A percentile compares a stretch with the other conserved stretches of the same genome.
Conservation (phyloP, 495 filamentous ascomycete genomes). For the Parmelia sp. region DNA sequence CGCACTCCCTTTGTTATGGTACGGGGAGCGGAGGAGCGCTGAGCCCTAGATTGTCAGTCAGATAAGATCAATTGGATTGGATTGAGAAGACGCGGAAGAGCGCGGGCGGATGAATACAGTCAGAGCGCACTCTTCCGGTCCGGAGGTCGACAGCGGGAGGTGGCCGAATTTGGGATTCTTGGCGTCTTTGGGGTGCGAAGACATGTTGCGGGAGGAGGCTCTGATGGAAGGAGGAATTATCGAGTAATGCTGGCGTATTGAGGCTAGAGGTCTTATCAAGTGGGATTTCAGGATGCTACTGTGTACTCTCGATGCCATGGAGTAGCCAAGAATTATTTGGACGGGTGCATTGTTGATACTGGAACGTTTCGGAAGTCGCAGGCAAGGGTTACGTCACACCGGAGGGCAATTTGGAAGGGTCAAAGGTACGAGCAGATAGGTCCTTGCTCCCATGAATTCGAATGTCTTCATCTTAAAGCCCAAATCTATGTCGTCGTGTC, state of each 20-base stretch:
- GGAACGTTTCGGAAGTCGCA: neutral
- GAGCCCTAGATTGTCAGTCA: constrained; percentile 40
- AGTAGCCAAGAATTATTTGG: neutral
- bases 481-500: too few species aligned
- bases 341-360: neutral
- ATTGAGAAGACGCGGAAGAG: neutral
- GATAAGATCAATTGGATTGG: constrained; percentile 2
- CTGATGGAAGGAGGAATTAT: neutral
- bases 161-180: constrained; percentile 47
- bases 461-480: too few species aligned
- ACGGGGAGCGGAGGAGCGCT: constrained; percentile 58
- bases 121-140: constrained; percentile 49
- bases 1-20: constrained; percentile 80
- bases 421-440: neutral
- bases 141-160: constrained; percentile 56
- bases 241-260: neutral
- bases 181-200: constrained; percentile 12
- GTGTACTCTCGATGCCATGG: neutral
- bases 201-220: neutral
- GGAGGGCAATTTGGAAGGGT: neutral
- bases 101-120: neutral
- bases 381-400: neutral
- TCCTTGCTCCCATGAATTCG: too few species aligned
- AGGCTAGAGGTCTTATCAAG: too few species aligned
- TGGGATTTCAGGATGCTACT: neutral